These are phyloP conservation scores for Cryptococcus depauperatus DNA, from an alignment of 1,284 basidiomycete genomes.

Conservation along the genomic window DNA sequence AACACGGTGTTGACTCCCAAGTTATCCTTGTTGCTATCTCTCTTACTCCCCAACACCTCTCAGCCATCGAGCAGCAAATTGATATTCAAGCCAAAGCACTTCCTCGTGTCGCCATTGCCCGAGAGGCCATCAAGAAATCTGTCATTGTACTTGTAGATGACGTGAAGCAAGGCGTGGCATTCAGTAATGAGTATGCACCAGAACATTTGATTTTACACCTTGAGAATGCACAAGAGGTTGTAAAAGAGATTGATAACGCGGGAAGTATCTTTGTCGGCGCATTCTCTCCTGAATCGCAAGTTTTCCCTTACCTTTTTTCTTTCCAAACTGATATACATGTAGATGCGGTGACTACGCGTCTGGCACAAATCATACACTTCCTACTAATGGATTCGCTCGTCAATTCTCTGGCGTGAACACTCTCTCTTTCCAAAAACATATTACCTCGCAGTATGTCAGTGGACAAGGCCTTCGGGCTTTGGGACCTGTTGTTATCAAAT, in stretches of 20 bases:
- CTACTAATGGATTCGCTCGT: constrained; percentile 89
- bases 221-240: constrained; percentile 58
- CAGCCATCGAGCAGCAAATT: constrained; percentile 73
- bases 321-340: constrained; percentile 1
- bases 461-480: constrained; percentile 65
- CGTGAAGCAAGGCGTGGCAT: constrained; percentile 68
- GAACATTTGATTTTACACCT: constrained; percentile 92
- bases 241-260: constrained; percentile 72
- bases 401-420: constrained; percentile 99
- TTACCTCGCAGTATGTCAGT: constrained; percentile 90
- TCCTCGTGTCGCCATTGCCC: constrained; percentile 80
- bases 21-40: constrained; percentile 82
- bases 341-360: constrained; percentile 98
- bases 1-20: constrained; percentile 96
- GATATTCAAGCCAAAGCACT: constrained; percentile 81
- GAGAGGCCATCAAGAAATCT: constrained; percentile 84
- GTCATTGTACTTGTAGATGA: constrained; percentile 70
- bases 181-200: constrained; percentile 96
- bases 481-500: constrained; percentile 79
- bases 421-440: constrained; percentile 95
- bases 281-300: constrained; percentile 84
- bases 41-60: constrained; percentile 57
- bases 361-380: constrained; percentile 95
- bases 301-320: not conserved
- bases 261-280: constrained; percentile 94